Conservation (phyloP, 768 basidiomycete species). For the Mycena alexandri region DNA sequence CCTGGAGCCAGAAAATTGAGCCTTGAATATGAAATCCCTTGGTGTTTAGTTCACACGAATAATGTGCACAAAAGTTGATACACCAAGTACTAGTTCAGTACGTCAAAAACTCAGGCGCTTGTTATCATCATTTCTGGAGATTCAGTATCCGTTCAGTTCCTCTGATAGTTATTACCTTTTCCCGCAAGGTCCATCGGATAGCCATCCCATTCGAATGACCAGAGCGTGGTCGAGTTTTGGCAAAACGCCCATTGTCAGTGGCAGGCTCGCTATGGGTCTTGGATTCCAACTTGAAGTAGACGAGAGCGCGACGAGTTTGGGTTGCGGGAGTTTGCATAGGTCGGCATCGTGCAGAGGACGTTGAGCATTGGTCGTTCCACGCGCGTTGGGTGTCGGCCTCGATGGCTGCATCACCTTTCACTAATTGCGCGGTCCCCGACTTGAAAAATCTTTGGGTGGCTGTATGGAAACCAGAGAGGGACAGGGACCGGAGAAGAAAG, state of each 20-base stretch:
- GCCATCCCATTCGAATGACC: conserved; percentile 68
- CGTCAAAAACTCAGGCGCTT: conserved; percentile 62
- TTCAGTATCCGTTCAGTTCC: conserved; percentile 61
- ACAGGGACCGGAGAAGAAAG: conserved; percentile 68
- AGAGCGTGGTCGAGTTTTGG: conserved; percentile 60
- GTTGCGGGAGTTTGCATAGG: conserved; percentile 45
- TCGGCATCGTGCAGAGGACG: conserved; percentile 66
- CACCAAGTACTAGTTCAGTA: conserved; percentile 50
- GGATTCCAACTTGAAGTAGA: conserved; percentile 63
- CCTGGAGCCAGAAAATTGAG: conserved; percentile 2
- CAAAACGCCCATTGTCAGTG: conserved; percentile 54
- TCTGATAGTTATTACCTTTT: conserved; percentile 55
- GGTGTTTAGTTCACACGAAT: background rate
- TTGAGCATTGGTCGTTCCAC: conserved; percentile 72
- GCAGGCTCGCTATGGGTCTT: conserved; percentile 54
- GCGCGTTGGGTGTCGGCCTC: conserved; percentile 63
- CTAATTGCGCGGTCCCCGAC: conserved; percentile 63
- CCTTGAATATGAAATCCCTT: background rate
- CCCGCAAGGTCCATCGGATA: conserved; percentile 68
- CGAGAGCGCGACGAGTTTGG: conserved; percentile 68
- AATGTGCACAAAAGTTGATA: background rate
- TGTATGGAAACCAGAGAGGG: conserved; percentile 66
- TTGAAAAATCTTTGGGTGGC: conserved; percentile 63
- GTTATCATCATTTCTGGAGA: conserved; percentile 72
- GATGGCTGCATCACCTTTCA: conserved; percentile 73